Conservation (phyloP, 768 basidiomycete species). For the Boletellus emodensis region DNA sequence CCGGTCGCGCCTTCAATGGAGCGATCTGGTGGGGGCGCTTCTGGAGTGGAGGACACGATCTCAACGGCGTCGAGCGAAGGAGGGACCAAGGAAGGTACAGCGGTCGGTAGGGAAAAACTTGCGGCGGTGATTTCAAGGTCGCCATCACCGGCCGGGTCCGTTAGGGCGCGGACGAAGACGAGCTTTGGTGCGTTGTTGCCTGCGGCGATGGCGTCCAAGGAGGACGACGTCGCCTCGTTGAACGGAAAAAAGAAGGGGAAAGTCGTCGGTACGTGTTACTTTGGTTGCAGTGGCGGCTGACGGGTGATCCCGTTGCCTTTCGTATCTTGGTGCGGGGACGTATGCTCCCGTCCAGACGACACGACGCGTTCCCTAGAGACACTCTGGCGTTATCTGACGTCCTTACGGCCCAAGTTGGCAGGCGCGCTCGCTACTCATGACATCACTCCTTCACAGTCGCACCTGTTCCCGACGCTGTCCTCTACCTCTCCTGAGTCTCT, state of each 20-base stretch:
- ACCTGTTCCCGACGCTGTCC: conserved; percentile 66
- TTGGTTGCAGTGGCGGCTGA: background rate
- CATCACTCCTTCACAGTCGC: conserved; percentile 66
- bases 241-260: conserved; percentile 33
- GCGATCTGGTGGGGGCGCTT: background rate
- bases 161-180: conserved; percentile 51
- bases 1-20: conserved; percentile 32
- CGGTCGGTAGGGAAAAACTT: conserved; percentile 24
- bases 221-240: conserved; percentile 62
- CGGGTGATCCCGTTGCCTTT: background rate
- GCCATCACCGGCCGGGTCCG: conserved; percentile 35
- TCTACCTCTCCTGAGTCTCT: conserved; percentile 72
- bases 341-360: conserved; percentile 42
- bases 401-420: conserved; percentile 81
- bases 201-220: conserved; percentile 38
- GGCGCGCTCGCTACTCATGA: conserved; percentile 69
- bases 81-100: conserved; percentile 18
- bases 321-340: background rate
- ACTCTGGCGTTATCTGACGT: conserved; percentile 81
- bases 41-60: conserved; percentile 23
- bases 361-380: conserved; percentile 77
- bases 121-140: conserved; percentile 23
- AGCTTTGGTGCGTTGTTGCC: conserved; percentile 49
- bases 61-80: conserved; percentile 27
- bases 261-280: conserved; percentile 32